A percentile compares a stretch with the other conserved stretches of the same genome.
Conservation (phyloP, 192 early-diverging fungal species). For the Podila epicladia region DNA sequence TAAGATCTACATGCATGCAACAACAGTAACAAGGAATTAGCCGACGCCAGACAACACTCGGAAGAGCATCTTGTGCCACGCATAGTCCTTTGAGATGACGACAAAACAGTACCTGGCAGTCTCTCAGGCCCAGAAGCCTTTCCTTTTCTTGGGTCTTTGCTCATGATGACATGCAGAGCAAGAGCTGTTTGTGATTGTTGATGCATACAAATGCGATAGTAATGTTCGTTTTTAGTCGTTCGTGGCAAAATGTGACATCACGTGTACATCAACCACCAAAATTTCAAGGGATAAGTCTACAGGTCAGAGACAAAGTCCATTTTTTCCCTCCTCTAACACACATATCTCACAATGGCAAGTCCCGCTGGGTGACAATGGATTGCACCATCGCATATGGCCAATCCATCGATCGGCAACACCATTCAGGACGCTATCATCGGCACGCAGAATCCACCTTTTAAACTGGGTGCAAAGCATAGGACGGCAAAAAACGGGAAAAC, state of each 20-base stretch:
- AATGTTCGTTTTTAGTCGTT: no score
- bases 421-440: background rate
- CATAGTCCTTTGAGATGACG: background rate
- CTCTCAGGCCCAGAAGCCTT: slow-evolving; percentile 18
- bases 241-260: background rate
- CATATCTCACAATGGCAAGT: slow-evolving; percentile 12
- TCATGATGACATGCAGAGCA: slow-evolving; percentile 17
- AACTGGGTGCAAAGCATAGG: no score
- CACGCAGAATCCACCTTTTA: background rate
- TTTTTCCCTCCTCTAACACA: slow-evolving; percentile 5
- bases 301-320: background rate
- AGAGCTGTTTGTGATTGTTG: no score
- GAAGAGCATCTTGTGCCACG: no score
- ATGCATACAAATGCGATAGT: no score
- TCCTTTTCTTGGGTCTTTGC: slow-evolving; percentile 42
- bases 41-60: no score
- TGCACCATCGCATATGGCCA: background rate
- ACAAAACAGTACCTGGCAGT: slow-evolving; percentile 2
- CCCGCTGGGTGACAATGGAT: background rate
- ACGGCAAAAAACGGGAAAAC: no score
- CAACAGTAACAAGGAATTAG: background rate
- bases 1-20: background rate
- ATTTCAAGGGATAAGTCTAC: background rate
- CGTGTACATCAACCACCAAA: background rate
- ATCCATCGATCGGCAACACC: background rate